Conservation (phyloP, 2,329 filamentous ascomycete genomes). For the Pyrenophora seminiperda region DNA sequence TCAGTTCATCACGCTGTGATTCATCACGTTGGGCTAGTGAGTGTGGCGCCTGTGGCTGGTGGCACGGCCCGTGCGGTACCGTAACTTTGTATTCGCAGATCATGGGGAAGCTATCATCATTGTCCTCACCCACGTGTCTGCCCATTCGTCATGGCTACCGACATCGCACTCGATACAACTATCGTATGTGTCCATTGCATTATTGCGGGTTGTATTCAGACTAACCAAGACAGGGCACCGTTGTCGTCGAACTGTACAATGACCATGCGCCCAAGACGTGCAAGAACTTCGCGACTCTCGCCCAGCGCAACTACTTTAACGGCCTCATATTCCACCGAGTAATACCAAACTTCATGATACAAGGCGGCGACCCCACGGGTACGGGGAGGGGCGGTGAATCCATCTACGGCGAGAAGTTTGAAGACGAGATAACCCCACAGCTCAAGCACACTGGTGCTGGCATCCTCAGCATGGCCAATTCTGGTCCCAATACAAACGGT, state of each 20-base stretch:
- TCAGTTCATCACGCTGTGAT: constrained; percentile 20
- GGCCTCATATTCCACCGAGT: constrained; percentile 87
- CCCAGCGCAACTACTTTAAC: constrained; percentile 85
- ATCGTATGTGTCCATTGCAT: not conserved
- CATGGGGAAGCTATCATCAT: constrained; percentile 21
- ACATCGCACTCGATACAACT: constrained; percentile 76
- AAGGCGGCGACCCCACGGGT: constrained; percentile 91
- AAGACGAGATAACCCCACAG: constrained; percentile 79
- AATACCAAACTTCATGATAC: constrained; percentile 95
- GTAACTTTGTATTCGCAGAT: constrained; percentile 6
- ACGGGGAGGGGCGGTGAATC: constrained; percentile 86
- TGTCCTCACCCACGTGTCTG: constrained; percentile 24
- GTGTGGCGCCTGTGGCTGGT: constrained; percentile 26
- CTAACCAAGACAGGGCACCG: constrained; percentile 66
- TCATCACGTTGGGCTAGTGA: constrained; percentile 24
- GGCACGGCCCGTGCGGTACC: constrained; percentile 10
- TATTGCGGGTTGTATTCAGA: not conserved
- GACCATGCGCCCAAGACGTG: constrained; percentile 87
- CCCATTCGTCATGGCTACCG: constrained; percentile 55
- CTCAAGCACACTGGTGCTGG: constrained; percentile 93
- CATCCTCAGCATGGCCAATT: constrained; percentile 95
- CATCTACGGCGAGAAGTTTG: constrained; percentile 93
- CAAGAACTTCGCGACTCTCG: constrained; percentile 83
- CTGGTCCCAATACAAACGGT: constrained; percentile 89
- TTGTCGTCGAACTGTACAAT: constrained; percentile 88